Percentiles rank a stretch among this genome's conserved stretches.
Conservation (phyloP, 495 filamentous ascomycete genomes). For the Xylaria telfairii region DNA sequence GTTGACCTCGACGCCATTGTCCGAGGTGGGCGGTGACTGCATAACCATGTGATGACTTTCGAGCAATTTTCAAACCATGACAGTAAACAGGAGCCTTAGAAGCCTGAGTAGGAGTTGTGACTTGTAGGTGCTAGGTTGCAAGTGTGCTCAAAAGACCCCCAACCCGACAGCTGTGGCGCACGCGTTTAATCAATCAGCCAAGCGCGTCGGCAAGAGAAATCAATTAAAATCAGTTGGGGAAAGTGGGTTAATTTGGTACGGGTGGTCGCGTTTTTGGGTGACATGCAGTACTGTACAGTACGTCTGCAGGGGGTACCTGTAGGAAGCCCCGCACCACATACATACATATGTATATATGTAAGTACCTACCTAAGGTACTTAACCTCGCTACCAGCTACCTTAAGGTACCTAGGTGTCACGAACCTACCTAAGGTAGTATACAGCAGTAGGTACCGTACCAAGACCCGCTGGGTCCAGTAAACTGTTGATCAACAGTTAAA, state of each 20-base stretch:
- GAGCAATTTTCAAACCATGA: constrained; percentile 11
- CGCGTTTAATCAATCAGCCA: neutral
- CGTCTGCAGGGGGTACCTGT: no score
- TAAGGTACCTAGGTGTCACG: no score
- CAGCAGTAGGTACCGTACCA: no score
- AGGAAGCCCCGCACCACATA: no score
- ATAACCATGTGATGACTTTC: constrained; percentile 17
- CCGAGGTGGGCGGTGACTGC: constrained; percentile 32
- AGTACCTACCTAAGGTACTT: no score
- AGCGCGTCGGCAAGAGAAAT: constrained; percentile 12
- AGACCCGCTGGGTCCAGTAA: no score
- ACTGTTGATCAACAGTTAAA: no score
- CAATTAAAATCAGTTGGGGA: neutral
- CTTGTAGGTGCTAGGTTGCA: neutral
- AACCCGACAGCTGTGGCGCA: constrained; percentile 4
- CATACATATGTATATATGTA: no score
- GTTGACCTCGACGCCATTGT: constrained; percentile 45
- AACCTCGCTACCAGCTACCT: no score
- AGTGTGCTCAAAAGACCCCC: no score
- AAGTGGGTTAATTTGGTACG: neutral
- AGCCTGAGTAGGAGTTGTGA: neutral
- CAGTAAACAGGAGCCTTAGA: neutral
- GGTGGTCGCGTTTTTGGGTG: constrained; percentile 19
- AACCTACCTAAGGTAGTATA: no score
- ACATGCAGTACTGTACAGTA: no score